Evolutionary conservation across 805 yeast species (phyloP).

Genomic region (Pichia membranifaciens): DNA sequence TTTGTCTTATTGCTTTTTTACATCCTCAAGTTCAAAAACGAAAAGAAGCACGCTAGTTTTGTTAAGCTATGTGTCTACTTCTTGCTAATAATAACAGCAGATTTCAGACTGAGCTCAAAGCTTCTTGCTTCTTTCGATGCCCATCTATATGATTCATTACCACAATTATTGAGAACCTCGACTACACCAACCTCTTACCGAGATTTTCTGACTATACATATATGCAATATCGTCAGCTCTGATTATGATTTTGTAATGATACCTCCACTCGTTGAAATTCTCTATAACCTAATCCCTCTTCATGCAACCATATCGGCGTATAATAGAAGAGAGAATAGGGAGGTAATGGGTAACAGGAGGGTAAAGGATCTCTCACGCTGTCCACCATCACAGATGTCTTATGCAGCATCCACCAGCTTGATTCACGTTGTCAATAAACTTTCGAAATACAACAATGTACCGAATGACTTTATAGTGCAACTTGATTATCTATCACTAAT

Average conservation of each 20-base stretch:
- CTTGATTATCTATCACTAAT: constrained; percentile 54
- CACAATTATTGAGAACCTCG: constrained; percentile 40
- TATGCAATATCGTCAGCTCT: constrained; percentile 37
- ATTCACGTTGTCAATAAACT: constrained; percentile 38
- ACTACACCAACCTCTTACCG: constrained; percentile 45
- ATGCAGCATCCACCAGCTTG: constrained; percentile 42
- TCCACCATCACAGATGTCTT: constrained; percentile 39
- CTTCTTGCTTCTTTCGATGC: constrained; percentile 42
- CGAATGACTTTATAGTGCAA: constrained; percentile 35
- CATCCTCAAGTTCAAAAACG: constrained; percentile 42
- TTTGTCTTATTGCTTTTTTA: constrained; percentile 51
- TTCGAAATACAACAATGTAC: constrained; percentile 32
- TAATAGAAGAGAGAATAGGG: constrained; percentile 4
- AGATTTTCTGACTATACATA: constrained; percentile 55
- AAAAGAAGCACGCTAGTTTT: constrained; percentile 34
- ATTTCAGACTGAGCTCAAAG: constrained; percentile 32
- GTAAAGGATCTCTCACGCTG: constrained; percentile 8
- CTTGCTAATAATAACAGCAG: constrained; percentile 41
- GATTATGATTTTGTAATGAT: constrained; percentile 32
- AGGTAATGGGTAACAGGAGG: constrained; percentile 17
- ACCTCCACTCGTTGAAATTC: constrained; percentile 49
- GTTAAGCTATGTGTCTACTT: constrained; percentile 49
- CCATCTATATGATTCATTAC: constrained; percentile 42
- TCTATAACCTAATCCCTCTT: constrained; percentile 55
- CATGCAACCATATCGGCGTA: constrained; percentile 7